A percentile compares a stretch with the other conserved stretches of the same genome.
These are phyloP conservation scores for Geotrichum reessii DNA, from an alignment of 1,139 yeast genomes.

Conservation along the genomic window DNA sequence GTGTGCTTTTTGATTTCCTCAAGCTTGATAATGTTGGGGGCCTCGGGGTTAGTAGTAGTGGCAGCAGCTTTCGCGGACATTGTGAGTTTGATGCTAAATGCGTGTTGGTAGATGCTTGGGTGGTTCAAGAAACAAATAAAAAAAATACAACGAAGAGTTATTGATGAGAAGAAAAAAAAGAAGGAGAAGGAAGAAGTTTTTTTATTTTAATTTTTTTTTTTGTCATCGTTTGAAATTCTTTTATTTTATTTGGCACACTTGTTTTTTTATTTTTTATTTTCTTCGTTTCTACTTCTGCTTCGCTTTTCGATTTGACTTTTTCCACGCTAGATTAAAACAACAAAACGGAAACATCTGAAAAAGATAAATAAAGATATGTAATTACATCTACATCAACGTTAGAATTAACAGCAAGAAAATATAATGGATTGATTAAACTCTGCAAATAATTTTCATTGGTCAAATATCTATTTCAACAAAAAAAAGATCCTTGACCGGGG, in stretches of 20 bases:
- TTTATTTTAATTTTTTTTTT: too few relatives aligned
- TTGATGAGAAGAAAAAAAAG: background rate
- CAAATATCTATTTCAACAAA: background rate
- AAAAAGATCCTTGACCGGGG: background rate
- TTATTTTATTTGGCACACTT: background rate
- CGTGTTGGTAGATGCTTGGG: too few relatives aligned
- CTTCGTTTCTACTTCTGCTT: background rate
- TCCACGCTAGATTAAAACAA: background rate
- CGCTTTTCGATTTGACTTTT: too few relatives aligned
- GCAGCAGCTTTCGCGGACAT: background rate
- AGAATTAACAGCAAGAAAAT: background rate
- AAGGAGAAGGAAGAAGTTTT: too few relatives aligned
- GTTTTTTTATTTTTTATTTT: background rate
- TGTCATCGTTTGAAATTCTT: background rate
- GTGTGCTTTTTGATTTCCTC: constrained; percentile 79
- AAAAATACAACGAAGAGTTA: background rate
- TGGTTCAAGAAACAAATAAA: too few relatives aligned
- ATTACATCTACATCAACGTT: background rate
- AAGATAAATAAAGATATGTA: too few relatives aligned
- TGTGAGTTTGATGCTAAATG: too few relatives aligned
- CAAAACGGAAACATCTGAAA: too few relatives aligned
- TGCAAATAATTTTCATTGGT: background rate
- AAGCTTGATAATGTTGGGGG: constrained; percentile 43
- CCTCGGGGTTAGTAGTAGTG: background rate
- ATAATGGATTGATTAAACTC: background rate